These are phyloP conservation scores for Pseudogymnoascus sp. DNA, from an alignment of 2,329 filamentous ascomycete genomes.

Conservation along the genomic window DNA sequence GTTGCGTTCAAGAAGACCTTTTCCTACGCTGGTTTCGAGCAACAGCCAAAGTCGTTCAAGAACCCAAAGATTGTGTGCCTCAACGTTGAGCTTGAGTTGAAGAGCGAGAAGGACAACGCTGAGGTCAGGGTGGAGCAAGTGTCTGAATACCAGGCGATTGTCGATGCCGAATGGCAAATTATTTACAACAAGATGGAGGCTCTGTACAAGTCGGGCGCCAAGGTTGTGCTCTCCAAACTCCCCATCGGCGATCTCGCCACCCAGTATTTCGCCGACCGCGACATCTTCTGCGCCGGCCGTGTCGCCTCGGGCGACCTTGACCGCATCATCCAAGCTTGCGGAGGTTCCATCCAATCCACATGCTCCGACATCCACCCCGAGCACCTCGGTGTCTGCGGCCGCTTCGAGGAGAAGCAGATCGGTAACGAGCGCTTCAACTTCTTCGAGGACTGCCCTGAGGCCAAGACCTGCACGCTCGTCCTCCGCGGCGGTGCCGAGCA, in stretches of 20 bases:
- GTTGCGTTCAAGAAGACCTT: constrained; percentile 99
- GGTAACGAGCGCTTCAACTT: constrained; percentile 97
- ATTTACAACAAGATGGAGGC: constrained; percentile 99
- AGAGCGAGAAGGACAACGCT: constrained; percentile 98
- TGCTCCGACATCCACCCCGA: constrained; percentile 88
- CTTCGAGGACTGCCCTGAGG: constrained; percentile 90
- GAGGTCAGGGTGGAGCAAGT: constrained; percentile 98
- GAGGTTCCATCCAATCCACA: constrained; percentile 85
- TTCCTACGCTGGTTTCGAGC: constrained; percentile 97
- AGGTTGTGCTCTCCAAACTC: constrained; percentile 94
- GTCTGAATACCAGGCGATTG: constrained; percentile 97
- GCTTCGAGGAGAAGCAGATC: constrained; percentile 93
- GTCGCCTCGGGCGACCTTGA: constrained; percentile 90
- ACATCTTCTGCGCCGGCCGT: constrained; percentile 96
- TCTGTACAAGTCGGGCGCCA: constrained; percentile 84
- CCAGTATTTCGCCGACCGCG: constrained; percentile 94
- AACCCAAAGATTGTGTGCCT: constrained; percentile 95
- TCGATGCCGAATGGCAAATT: constrained; percentile 99
- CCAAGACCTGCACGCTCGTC: constrained; percentile 94
- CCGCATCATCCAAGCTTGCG: constrained; percentile 89
- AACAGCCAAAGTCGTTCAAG: constrained; percentile 92
- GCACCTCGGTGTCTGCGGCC: constrained; percentile 84
- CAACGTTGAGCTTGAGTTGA: constrained; percentile 95
- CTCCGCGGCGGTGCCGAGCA: constrained; percentile 95
- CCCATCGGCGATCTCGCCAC: constrained; percentile 96